Base-by-base conservation (phyloP, 1,284 basidiomycete species). In the Trichosporon sp. region DNA sequence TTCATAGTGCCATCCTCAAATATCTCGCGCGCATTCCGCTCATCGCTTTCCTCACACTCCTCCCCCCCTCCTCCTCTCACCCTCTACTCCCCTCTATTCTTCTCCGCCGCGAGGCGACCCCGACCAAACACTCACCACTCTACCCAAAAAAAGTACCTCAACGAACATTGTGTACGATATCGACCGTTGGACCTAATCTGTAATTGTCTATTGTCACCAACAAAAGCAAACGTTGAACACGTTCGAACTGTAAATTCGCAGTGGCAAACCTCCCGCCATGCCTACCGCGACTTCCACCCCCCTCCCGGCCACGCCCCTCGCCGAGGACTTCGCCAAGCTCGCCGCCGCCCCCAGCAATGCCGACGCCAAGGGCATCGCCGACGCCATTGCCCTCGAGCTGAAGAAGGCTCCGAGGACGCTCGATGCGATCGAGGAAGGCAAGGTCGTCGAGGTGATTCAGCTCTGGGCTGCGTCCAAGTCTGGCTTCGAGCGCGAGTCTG, bases 401-500 rank as follows among this genome's bases (percentile, higher is more conserved):
- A 80, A 80, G 68, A 80, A 81, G 70, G 72, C 81, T 3, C 76
- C 78, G 6, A 68, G 76, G 25, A 73, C 80, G 13, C 70, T 82
- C 58, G 75, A 82, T 23, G 77, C 80, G 47, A 34, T 83, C 34
- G 72, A 80, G 65, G 75, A 80, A 27, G 76, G 73, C 64, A 75
- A 76, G 47, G 72, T 95, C 58, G 82, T 93, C 62, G 85, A 87
- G 68, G 87, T 89, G 42, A 85, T 95, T 65, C 86, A 91, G 66
- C 75, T 81, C 23, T 95, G 92, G 84, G 89, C 92, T 23, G 88
- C 87, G 71, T 94, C 94, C 83, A 94, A 94, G 85, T 92, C 90
- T 27, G 92, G 90, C 62, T 94, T 90, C 80, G 95, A 97, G 84
- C 91, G 95, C 74, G 95, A 98, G 86, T 93, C 92, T 18, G 92